These are phyloP conservation scores for Penicillium sp. DNA, from an alignment of 2,329 filamentous ascomycete genomes.

Conservation along the genomic window DNA sequence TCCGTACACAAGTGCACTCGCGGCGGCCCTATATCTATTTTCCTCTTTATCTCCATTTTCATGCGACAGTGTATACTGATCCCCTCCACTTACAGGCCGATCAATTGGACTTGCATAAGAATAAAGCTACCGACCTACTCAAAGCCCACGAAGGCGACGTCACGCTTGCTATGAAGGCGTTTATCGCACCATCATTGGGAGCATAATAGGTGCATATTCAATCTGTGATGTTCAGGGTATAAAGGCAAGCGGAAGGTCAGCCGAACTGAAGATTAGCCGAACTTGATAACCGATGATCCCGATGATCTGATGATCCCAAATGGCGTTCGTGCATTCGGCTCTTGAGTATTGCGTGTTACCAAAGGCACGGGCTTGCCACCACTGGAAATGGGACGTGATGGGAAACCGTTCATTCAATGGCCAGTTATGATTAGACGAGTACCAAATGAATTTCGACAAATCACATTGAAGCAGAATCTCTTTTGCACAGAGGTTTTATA, in stretches of 20 bases:
- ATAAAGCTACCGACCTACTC: constrained; percentile 46
- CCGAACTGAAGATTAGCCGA: background rate
- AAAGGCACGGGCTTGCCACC: background rate
- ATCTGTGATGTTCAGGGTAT: background rate
- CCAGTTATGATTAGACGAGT: background rate
- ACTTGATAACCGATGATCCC: background rate
- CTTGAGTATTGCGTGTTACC: background rate
- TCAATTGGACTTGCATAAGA: constrained; percentile 45
- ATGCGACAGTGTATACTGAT: background rate
- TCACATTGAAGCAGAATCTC: background rate
- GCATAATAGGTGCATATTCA: constrained; percentile 4
- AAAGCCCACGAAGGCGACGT: constrained; percentile 45
- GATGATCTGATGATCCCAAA: background rate
- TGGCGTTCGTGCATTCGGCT: background rate
- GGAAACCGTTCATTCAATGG: background rate
- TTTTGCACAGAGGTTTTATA: background rate
- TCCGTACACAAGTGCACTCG: constrained; percentile 1
- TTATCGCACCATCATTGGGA: constrained; percentile 30
- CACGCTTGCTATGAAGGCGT: constrained; percentile 41
- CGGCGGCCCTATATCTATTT: background rate
- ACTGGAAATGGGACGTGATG: background rate
- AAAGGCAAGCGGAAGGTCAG: background rate
- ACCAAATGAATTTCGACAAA: background rate
- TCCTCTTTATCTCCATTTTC: background rate
- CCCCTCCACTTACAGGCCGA: constrained; percentile 33